Evolutionary conservation across 164 flowering plant species (phyloP), one percentile per base, ranked within the genome.

Genomic region (Dillenia turbinata): DNA sequence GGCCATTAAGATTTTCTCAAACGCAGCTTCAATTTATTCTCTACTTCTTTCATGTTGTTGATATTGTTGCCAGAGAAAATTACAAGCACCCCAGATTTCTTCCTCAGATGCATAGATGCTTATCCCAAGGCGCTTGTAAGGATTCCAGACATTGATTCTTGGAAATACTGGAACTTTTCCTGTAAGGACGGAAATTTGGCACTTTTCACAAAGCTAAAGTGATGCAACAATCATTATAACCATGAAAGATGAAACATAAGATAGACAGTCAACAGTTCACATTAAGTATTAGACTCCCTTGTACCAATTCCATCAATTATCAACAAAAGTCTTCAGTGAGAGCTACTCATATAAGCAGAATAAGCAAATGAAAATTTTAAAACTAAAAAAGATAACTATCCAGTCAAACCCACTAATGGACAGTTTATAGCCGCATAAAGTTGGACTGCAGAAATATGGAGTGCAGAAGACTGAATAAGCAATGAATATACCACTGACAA

Each of bases 1-100:
- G 49, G 77, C 66, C 90, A 88, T 84, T 53, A 94, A 62, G 53
- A 94, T 65, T 69, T 77, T 94, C 81, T 94, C 99, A 74, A 91
- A 94, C 66, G 99, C 96, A 52, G 85, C 90, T 79, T 94, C 99
- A 56, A 94, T 81, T 49, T 97, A 86, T 73, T 94, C 99, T 66
- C 74, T 85, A 77, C 96, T 91, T 74, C 80, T 75, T 76, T 94
- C 99, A 76, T 91, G 92, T 43, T 88, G 87, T 17, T 83, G 75
- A 77, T 87, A 93, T 66, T 93, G 96, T 64, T 84, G 68, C 79
- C 84, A 69, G 61, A 94, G 91, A 78, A 91, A 91, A 75, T 94
- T 89, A 52, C 99, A 90, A 54, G 97, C 83, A 56, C 84, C 76
- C 91, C 96, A 90, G 53, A 94, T 76, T 81, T 94, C 99, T 65